phyloP scores from a whole-genome alignment of 371 early-diverging fungal genomes.

The Phascolomyces articulosus region DNA sequence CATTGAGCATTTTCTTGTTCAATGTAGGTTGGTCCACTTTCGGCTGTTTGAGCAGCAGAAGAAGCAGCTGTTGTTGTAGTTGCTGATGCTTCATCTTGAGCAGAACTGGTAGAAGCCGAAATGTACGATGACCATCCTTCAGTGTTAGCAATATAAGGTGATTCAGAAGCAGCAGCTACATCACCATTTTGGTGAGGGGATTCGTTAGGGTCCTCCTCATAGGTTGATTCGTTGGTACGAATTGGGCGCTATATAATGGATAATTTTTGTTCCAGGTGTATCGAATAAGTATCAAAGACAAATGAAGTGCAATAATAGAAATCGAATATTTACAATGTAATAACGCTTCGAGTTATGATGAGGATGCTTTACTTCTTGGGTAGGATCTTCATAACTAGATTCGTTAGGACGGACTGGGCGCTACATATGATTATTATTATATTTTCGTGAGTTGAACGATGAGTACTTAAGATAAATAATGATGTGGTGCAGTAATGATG shows the following conservation, averaged over 20 bases:
- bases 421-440: no score
- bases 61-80: constrained; percentile 8
- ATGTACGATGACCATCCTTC: constrained; percentile 10
- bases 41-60: neutral
- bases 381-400: no score
- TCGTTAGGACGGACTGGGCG: no score
- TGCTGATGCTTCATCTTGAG: neutral
- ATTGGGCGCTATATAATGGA: constrained; percentile 12
- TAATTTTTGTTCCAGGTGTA: no score
- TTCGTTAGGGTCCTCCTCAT: neutral
- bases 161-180: neutral
- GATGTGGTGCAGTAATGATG: no score
- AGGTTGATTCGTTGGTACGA: neutral
- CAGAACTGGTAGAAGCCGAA: constrained; percentile 2
- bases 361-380: no score
- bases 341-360: no score
- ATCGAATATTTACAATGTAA: no score
- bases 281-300: no score
- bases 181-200: neutral
- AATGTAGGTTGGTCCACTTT: constrained; percentile 1
- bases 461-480: neutral
- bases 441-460: no score
- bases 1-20: constrained; percentile 36
- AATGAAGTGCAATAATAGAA: no score
- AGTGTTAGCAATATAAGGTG: neutral